Base-by-base conservation (phyloP, 23 red algal species). In the Agarophyton chilense region DNA sequence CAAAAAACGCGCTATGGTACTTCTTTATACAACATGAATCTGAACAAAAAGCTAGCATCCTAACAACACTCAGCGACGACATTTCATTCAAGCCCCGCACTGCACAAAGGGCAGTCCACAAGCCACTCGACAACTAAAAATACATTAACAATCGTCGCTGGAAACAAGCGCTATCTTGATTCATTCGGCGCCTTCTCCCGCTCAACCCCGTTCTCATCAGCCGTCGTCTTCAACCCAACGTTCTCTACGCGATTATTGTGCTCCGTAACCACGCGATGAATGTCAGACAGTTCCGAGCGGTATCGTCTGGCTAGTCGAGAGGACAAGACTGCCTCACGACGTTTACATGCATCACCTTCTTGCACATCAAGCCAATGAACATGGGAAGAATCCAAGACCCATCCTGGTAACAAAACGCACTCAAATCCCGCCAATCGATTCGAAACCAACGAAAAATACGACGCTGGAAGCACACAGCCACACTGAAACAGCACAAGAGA, bases 331-430 rank as follows among this genome's bases (percentile, higher is more conserved):
- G 52, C 67, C 18, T 77, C 66, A 36, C 85, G 51, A 52, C 85
- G 12, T 21, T 71, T 43, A 55, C 85, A 89, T 10, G 40, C 72
- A 16, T 77, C 73, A n/a, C 53, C 70, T 34, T 81, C 76, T 28
- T 57, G 31, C 24, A 66, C 88, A 55, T 67, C 77, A 21, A 91
- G 40, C 91, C 91, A 94, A n/a, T 74, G 50, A 38, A 94, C 91
- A 72, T 86, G 52, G 22, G 49, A 28, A 5, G 46, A 28, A 47
- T 73, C 67, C 49, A 94, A 40, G 16, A 94, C 91, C 55, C 72
- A 94, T 10, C 91, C 91, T 47, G 91, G 91, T 11, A 94, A 53
- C 40, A 94, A 46, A 12, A 86, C 46, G 57, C 91, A 94, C 72
- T 94, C 91, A 53, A 64, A 79, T 6, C 91, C 91, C 8, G 68